These are phyloP conservation scores for Symbiodinium pilosum DNA, from an alignment of 73 alveolate species.

Conservation along the genomic window DNA sequence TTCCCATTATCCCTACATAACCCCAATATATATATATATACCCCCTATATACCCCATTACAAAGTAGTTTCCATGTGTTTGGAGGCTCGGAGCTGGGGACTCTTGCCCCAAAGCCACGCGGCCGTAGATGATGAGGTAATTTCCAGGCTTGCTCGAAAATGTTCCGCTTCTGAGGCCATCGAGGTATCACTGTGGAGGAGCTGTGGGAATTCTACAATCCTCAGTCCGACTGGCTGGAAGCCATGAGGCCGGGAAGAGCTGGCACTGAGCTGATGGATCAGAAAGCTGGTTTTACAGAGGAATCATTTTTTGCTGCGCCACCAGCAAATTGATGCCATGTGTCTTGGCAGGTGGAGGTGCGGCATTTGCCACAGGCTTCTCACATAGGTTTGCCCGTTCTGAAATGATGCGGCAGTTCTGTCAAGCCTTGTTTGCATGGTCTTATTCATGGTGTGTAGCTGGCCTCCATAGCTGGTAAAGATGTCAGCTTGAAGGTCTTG, in stretches of 20 bases:
- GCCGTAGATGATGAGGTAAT: neutral
- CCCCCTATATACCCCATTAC: no score
- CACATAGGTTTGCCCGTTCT: neutral
- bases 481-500: neutral
- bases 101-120: neutral
- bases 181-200: conserved; percentile 59
- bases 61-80: no score
- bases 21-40: no score
- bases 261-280: no score
- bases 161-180: conserved; percentile 14
- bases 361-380: conserved; percentile 11
- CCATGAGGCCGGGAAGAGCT: conserved; percentile 8
- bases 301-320: no score
- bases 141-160: neutral
- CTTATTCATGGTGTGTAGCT: no score
- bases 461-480: neutral
- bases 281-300: no score
- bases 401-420: neutral
- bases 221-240: conserved; percentile 38
- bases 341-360: conserved; percentile 16
- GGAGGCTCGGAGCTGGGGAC: neutral
- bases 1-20: no score
- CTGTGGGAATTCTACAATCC: conserved; percentile 70
- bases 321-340: no score
- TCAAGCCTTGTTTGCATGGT: no score